Percentiles rank a stretch among this genome's conserved stretches.
phyloP scores from a whole-genome alignment of 805 yeast species.

The Metschnikowia corniflorae region DNA sequence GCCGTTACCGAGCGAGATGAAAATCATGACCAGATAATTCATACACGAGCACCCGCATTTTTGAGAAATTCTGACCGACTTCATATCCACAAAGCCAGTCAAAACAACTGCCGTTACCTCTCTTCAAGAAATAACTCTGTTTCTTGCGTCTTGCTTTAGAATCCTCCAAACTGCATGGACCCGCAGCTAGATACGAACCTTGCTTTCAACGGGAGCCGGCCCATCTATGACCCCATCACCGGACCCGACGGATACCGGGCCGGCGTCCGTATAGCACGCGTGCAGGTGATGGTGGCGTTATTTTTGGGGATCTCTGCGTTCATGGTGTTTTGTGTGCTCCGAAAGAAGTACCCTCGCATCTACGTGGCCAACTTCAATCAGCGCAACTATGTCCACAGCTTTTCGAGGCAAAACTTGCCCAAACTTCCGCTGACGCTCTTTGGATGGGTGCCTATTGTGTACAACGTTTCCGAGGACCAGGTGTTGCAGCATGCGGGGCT shows the following conservation, averaged over 20 bases:
- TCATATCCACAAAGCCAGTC: too few relatives aligned
- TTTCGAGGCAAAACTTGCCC: constrained; percentile 53
- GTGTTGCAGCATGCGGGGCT: constrained; percentile 87
- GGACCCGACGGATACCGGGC: constrained; percentile 17
- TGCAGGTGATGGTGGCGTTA: constrained; percentile 71
- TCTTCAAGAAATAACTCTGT: constrained; percentile 65
- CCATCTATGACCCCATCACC: constrained; percentile 19
- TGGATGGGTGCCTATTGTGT: constrained; percentile 77
- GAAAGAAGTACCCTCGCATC: constrained; percentile 73
- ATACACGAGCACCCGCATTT: too few relatives aligned
- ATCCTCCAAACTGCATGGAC: constrained; percentile 20
- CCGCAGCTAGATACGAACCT: neutral
- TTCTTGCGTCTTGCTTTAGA: constrained; percentile 70
- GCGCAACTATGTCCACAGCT: constrained; percentile 40
- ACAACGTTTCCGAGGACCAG: constrained; percentile 65
- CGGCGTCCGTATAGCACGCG: constrained; percentile 57
- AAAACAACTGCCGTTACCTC: too few relatives aligned
- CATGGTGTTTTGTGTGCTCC: constrained; percentile 61
- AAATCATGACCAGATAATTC: too few relatives aligned
- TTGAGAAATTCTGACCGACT: too few relatives aligned
- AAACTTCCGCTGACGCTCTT: constrained; percentile 57
- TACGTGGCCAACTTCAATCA: constrained; percentile 75
- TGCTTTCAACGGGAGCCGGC: constrained; percentile 9
- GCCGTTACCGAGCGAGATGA: too few relatives aligned
- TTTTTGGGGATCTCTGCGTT: constrained; percentile 68